phyloP scores from a whole-genome alignment of 169 alveolate species.

The Cryptosporidium meleagridis region DNA sequence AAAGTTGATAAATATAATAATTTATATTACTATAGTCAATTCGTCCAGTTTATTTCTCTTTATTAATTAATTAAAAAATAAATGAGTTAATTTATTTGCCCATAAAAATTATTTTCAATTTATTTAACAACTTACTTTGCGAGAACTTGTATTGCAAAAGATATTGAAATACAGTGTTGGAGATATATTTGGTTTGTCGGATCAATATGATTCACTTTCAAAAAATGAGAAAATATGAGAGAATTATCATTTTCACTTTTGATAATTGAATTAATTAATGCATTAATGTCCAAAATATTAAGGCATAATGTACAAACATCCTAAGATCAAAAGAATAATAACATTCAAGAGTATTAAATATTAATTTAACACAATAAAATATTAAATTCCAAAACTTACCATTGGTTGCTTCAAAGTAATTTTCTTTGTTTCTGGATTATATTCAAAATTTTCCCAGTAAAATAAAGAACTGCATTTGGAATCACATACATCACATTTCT shows the following conservation, averaged over 20 bases:
- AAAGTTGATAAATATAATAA: neutral
- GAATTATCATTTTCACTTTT: conserved; percentile 10
- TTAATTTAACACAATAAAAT: neutral
- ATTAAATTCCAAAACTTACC: conserved; percentile 17
- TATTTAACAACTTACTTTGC: conserved; percentile 61
- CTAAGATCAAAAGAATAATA: neutral
- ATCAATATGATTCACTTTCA: conserved; percentile 35
- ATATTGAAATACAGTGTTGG: conserved; percentile 57
- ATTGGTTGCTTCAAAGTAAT: neutral
- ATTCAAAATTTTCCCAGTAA: conserved; percentile 30
- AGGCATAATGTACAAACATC: conserved; percentile 54
- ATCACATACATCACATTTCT: conserved; percentile 46
- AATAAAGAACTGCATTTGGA: neutral
- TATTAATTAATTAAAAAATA: neutral
- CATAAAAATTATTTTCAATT: neutral
- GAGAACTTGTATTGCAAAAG: conserved; percentile 32
- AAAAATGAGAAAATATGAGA: conserved; percentile 35
- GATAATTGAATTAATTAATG: conserved; percentile 3
- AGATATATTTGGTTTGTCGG: conserved; percentile 14
- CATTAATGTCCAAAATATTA: conserved; percentile 41
- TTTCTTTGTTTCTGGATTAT: neutral
- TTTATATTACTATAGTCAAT: neutral
- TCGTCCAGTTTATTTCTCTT: conserved; percentile 13
- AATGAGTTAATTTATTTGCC: neutral
- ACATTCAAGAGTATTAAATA: neutral